Base-by-base conservation (phyloP, 169 alveolate species). In the Plasmodium cynomolgi region DNA sequence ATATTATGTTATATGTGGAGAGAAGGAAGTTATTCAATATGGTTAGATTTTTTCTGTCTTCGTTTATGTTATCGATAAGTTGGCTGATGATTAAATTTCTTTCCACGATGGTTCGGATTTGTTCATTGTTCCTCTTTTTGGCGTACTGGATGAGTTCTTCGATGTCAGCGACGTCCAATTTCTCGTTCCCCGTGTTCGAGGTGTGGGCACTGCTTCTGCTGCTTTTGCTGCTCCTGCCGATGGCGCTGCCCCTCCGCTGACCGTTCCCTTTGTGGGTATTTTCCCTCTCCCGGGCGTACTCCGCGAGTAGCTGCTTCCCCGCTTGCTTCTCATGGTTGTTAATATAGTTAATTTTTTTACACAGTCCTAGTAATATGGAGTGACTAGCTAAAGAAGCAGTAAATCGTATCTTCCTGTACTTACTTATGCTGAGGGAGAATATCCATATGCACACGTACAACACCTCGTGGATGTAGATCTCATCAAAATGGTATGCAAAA, bases 271-370 rank as follows among this genome's bases (percentile, higher is more conserved):
- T 50, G 44, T 86, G 44, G 9, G 26, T 90, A 15, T 80, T 90
- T 62, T 72, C 74, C 56, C 75, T 90, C 77, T 91, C 95, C 34
- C 95, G 72, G 20, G 44, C n/a, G 75, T 82, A 91, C 29, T 91
- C 95, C 31, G 95, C 62, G 31, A 91, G 31, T 15, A 91, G 79
- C 62, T 91, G 95, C 41, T 82, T 91, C 41, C 92, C 54, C 20
- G 91, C 83, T 31, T 91, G 95, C 75, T 73, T 91, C 58, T 91
- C 95, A 73, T 91, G 95, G 11, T 91, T 91, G 58, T 81, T 91
- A 34, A 91, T 91, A 33, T 91, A 91, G 83, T 73, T 71, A 20
- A 91, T 82, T 82, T 91, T 91, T 82, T 91, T 91, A 44, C 95
- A 91, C 11, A 91, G 58, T 41, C 95, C 95, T 72, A 91, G 39